phyloP scores from a whole-genome alignment of 257 asterid species.

The Linderniella brevidens region DNA sequence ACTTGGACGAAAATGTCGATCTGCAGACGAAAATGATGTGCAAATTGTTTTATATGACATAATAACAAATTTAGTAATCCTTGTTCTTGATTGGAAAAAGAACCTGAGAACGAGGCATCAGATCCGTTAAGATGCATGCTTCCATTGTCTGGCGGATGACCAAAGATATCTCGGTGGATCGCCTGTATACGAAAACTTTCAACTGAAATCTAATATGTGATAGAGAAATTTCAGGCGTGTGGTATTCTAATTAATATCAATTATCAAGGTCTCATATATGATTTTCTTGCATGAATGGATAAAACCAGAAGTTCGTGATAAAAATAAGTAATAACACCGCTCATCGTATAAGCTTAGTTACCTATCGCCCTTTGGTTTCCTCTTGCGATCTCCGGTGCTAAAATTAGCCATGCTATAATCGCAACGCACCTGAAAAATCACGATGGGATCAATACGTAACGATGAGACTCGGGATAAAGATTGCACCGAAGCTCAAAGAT shows the following conservation, averaged over 20 bases:
- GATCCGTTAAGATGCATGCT: conserved; percentile 74
- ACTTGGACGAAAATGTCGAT: conserved; percentile 94
- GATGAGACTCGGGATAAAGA: neutral
- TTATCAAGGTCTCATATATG: too few relatives aligned
- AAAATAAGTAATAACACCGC: neutral
- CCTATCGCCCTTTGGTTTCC: conserved; percentile 94
- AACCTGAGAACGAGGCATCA: conserved; percentile 96
- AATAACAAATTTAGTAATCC: neutral
- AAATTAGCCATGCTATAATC: conserved; percentile 99
- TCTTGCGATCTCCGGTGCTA: conserved; percentile 92
- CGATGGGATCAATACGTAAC: too few relatives aligned
- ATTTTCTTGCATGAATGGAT: too few relatives aligned
- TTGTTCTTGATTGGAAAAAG: conserved; percentile 10
- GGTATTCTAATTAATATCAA: too few relatives aligned
- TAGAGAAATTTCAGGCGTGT: too few relatives aligned
- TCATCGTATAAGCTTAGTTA: conserved; percentile 13
- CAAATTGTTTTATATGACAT: neutral
- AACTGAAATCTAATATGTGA: too few relatives aligned
- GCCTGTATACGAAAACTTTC: conserved; percentile 22
- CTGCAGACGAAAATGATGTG: conserved; percentile 24
- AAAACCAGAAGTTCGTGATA: too few relatives aligned
- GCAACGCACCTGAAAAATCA: conserved; percentile 53
- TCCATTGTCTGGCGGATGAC: conserved; percentile 98
- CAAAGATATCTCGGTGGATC: conserved; percentile 89
- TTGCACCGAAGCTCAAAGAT: too few relatives aligned